These are phyloP conservation scores for Grosmannia clavigera DNA, from an alignment of 2,329 filamentous ascomycete species.

Conservation along the genomic window DNA sequence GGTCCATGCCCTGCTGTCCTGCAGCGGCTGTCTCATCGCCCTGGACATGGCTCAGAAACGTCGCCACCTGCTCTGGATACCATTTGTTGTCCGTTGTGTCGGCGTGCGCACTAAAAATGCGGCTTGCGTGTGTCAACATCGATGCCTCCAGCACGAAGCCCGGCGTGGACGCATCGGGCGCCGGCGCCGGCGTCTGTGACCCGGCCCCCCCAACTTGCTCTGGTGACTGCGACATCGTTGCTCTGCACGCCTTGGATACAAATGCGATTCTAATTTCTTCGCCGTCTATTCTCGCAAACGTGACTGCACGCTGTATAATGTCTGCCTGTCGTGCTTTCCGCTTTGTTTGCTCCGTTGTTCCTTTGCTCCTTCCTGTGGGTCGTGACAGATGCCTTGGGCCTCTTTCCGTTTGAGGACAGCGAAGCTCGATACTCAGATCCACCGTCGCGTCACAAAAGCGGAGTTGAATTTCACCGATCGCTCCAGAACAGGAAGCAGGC, in stretches of 20 bases:
- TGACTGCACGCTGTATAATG: too few species aligned
- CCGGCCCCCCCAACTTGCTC: neutral
- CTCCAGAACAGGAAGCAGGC: too few species aligned
- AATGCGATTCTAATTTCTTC: too few species aligned
- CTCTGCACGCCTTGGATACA: neutral
- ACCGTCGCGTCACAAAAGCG: neutral
- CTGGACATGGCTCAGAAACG: conserved; percentile 36
- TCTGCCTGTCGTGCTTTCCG: too few species aligned
- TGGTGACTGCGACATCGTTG: neutral
- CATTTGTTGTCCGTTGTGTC: conserved; percentile 27
- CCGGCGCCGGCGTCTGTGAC: neutral
- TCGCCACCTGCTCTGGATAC: conserved; percentile 30
- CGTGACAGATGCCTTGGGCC: too few species aligned
- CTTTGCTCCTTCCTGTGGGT: too few species aligned
- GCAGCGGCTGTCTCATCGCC: conserved; percentile 22
- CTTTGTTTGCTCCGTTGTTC: too few species aligned
- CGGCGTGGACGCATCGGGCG: neutral
- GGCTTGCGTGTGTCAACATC: conserved; percentile 29
- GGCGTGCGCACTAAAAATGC: conserved; percentile 33
- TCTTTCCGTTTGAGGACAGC: too few species aligned
- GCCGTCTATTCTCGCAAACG: too few species aligned
- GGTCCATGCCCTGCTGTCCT: conserved; percentile 28
- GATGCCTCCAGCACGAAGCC: conserved; percentile 22
- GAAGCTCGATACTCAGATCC: too few species aligned
- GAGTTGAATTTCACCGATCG: too few species aligned